Base-by-base conservation (phyloP, 306 rosid species). In the Medicago ruthenica region DNA sequence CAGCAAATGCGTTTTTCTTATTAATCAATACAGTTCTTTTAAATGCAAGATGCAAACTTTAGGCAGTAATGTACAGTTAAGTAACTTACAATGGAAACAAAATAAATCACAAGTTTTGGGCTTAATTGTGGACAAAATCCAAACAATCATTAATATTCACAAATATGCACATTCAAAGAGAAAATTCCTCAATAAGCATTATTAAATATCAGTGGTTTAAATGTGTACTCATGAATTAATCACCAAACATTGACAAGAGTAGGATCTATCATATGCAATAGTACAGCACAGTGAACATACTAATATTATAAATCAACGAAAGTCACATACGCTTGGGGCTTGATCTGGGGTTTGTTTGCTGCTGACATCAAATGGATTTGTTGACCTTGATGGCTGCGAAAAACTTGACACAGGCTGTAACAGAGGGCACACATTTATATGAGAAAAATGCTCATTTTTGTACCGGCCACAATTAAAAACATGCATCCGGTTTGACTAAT, bases 341-440 rank as follows among this genome's bases (percentile, higher is more conserved):
- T 86, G 97, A 84, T 70, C 79, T 72, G 82, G 85, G 82, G 83
- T 65, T 65, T 88, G 81, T 74, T 71, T 91, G 8, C 85, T 75
- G 80, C 67, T 77, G 62, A 87, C 84, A 58, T 92, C 99, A 76
- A 96, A 96, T 44, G 99, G 99, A 73, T 96, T 96, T 47, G 79
- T 70, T 40, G 99, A 88, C 71, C 50, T 92, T 50, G 89, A 79
- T 15, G 86, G 69, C 76, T 88, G 96, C 6, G 83, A 85, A 82
- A 84, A 90, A 65, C 69, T 77, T 72, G 86, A 82, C 81, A 80
- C 41, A 11, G 91, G 82, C 99, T 96, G 92, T n/a, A 78, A 71
- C 83, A 87, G 66, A 17, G 67, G 82, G 67, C 51, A 81, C 60
- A 75, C 10, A 80, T 72, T 79, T 68, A 62, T 68, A 62, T 75